A percentile compares a stretch with the other conserved stretches of the same genome.
phyloP scores from a whole-genome alignment of 1,284 basidiomycete species.

The Cutaneotrichosporon dermatis region DNA sequence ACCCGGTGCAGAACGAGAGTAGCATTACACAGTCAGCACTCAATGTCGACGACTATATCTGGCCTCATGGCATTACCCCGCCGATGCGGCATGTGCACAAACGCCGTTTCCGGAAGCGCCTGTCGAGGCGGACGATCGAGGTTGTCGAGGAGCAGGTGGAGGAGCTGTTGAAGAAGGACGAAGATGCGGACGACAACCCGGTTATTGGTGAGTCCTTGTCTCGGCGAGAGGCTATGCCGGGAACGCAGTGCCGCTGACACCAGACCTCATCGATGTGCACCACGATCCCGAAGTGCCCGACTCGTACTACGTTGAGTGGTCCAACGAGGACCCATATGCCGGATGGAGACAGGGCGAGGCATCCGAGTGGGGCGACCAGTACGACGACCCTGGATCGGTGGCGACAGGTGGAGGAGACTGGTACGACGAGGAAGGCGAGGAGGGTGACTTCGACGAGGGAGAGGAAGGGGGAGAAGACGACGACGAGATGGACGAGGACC shows the following conservation, averaged over 20 bases:
- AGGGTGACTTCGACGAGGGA: conserved; percentile 38
- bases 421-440: conserved; percentile 34
- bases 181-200: conserved; percentile 60
- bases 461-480: conserved; percentile 30
- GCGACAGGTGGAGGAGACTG: conserved; percentile 28
- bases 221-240: too few relatives aligned
- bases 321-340: conserved; percentile 36
- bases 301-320: conserved; percentile 37
- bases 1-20: conserved; percentile 69
- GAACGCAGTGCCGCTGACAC: too few relatives aligned
- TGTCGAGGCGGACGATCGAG: conserved; percentile 70
- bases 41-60: conserved; percentile 93
- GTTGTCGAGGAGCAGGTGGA: conserved; percentile 97
- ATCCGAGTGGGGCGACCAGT: conserved; percentile 60
- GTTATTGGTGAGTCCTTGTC: conserved; percentile 33
- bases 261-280: conserved; percentile 40
- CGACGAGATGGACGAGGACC: conserved; percentile 34
- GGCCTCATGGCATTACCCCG: conserved; percentile 93
- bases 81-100: conserved; percentile 88
- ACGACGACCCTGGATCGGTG: conserved; percentile 54
- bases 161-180: conserved; percentile 79
- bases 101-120: conserved; percentile 76
- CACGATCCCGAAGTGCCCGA: conserved; percentile 39
- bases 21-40: conserved; percentile 56
- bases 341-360: conserved; percentile 50